Conservation (phyloP, 305 asterid species). For the Fraxinus angustifolia region DNA sequence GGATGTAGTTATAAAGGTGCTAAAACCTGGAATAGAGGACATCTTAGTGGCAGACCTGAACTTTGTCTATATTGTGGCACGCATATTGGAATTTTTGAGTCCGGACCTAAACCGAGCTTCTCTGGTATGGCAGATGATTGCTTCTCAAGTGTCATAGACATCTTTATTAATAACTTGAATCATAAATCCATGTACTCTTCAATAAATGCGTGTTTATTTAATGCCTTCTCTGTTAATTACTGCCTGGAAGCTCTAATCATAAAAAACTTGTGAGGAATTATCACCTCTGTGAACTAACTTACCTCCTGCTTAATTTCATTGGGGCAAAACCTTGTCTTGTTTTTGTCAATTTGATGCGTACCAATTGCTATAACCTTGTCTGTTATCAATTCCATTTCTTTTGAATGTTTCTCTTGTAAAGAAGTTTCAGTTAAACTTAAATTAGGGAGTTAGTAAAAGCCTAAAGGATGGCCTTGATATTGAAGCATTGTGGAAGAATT, state of each 20-base stretch:
- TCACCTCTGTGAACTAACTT: neutral
- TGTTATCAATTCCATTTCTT: neutral
- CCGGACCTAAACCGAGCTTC: constrained; percentile 94
- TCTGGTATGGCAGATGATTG: constrained; percentile 54
- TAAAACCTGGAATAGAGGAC: constrained; percentile 94
- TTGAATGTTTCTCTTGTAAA: neutral
- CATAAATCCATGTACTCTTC: neutral
- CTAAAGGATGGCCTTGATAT: neutral
- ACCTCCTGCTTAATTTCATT: neutral
- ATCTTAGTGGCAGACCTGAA: constrained; percentile 90
- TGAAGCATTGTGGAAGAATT: neutral
- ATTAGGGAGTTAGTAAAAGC: neutral
- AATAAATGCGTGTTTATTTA: neutral
- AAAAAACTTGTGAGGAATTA: neutral
- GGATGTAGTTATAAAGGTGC: constrained; percentile 93
- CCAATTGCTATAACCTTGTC: neutral
- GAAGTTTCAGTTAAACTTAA: neutral
- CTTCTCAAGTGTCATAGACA: constrained; percentile 6
- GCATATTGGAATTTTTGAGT: constrained; percentile 88
- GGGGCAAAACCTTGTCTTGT: neutral
- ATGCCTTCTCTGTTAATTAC: neutral
- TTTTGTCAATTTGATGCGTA: constrained; percentile 3
- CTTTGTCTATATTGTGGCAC: constrained; percentile 84
- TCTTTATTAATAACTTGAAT: constrained; percentile 1
- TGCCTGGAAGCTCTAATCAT: neutral